Evolutionary conservation across 805 yeast genomes (phyloP), one percentile per base, ranked within the genome.

Genomic region (Lipomyces orientalis): DNA sequence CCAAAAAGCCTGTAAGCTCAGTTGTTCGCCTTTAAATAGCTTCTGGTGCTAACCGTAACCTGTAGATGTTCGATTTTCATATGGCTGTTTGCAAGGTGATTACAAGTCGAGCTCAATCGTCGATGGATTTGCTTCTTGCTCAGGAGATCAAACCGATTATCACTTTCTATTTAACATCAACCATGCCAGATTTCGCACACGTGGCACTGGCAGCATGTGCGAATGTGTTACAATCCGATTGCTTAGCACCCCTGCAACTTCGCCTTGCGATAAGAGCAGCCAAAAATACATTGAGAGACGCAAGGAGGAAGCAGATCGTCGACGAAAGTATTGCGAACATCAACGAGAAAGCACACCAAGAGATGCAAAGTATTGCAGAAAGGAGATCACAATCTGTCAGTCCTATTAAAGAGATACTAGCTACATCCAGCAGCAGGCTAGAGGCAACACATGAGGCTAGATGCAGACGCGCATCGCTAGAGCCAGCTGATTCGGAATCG

Each of bases 281-380:
- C 9, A n/a, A 43, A 43, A 16, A 16, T 43, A n/a, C 49, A n/a
- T n/a, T 43, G 49, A 43, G 9, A 8, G 49, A 43, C n/a, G 49
- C 49, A 9, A 43, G n/a, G 10, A 43, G 49, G 49, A 43, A 43
- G 49, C 22, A 43, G 22, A 43, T 43, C 25, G 22, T 43, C 22
- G 49, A 43, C 22, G 49, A 43, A 43, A 43, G 49, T 43, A 43
- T 43, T 43, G 49, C 49, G 19, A 43, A 43, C 49, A 43, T 43
- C 25, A 43, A 43, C 10, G 49, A 43, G 49, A 43, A 43, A 43
- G 49, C 49, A 43, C 49, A 43, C 3, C 49, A 16, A 43, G 49
- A 43, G 49, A 43, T 43, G 49, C 49, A 43, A n/a, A 43, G 49
- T n/a, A 43, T 43, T 43, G 22, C 22, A 19, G 49, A 43, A 43